Conservation (phyloP, 192 early-diverging fungal genomes). For the Entomortierella chlamydospora region DNA sequence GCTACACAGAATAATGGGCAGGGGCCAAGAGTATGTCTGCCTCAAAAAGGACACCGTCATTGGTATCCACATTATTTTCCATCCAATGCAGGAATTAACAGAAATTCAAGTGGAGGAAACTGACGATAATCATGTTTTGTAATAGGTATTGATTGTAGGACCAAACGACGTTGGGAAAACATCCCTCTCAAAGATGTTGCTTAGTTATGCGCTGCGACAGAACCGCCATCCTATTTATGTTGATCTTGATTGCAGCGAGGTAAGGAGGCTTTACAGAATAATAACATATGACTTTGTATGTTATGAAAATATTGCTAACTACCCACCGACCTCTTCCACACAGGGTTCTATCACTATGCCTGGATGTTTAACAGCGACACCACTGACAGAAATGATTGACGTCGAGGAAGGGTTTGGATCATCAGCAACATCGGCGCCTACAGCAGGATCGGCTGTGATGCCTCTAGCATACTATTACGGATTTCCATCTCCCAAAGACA, state of each 20-base stretch:
- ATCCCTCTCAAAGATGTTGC: conserved; percentile 82
- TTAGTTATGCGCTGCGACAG: conserved; percentile 89
- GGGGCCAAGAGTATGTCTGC: conserved; percentile 60
- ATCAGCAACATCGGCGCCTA: conserved; percentile 72
- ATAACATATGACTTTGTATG: not conserved
- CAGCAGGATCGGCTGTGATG: conserved; percentile 71
- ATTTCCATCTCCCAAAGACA: conserved; percentile 77
- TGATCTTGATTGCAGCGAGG: conserved; percentile 87
- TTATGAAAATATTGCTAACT: no score
- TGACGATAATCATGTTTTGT: not conserved
- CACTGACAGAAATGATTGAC: conserved; percentile 82
- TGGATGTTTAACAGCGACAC: conserved; percentile 83
- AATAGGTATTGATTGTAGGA: conserved; percentile 87
- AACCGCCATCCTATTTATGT: conserved; percentile 83
- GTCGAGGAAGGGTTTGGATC: conserved; percentile 86
- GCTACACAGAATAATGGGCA: conserved; percentile 57
- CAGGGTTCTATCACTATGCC: conserved; percentile 88
- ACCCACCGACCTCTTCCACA: no score
- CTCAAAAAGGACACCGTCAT: no score
- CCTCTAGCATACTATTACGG: conserved; percentile 96
- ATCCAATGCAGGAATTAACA: no score
- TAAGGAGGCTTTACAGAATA: conserved; percentile 13
- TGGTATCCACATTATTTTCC: no score
- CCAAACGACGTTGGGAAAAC: conserved; percentile 96
- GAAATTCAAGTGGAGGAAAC: not conserved